Base-by-base conservation (phyloP, 2,329 filamentous ascomycete genomes). In the Colletotrichum coccodes region DNA sequence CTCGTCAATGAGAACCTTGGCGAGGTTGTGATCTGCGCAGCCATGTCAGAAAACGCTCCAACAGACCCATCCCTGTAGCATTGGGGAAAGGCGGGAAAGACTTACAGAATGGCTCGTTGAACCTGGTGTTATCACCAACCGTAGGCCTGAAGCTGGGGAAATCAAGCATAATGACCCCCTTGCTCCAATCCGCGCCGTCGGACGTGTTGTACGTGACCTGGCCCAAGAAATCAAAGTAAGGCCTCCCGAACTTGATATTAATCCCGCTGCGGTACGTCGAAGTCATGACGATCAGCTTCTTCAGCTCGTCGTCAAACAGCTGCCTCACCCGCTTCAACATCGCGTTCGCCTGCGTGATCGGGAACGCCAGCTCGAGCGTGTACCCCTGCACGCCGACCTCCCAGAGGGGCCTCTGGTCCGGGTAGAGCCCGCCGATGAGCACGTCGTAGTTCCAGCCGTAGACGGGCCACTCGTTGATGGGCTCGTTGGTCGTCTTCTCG, bases 401-500 rank as follows among this genome's bases (percentile, higher is more conserved):
- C 84, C 84, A 86, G 70, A 85, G 80, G 5, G 84, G 81, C 60
- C 79, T 79, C 73, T 85, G 82, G 60, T 80, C 81, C 8, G 79
- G 82, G 72, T 86, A 86, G 21, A 86, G 74, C 0, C 85, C 85
- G 18, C 85, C 85, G 66, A 87, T 86, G 16, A 87, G 77, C 11
- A 87, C 83, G 72, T 86, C 84, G 72, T 87, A 85, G 76, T 86
- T 85, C 79, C 82, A 86, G 12, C 85, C 85, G 70, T 85, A 85
- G 30, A 86, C 84, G 18, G 85, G 85, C 83, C 84, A 86, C 4
- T 77, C 70, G 0, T 72, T 73, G 63, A 86, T 81, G n/a, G 76
- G 70, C 60, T 78, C 62, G 74, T 84, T 78, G 34, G 82, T 86
- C 16, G 76, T 79, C 78, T 86, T 87, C 65, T 86, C 84, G 67